Evolutionary conservation across 352 stramenopile species (phyloP).

Genomic region (Lagenidium giganteum): DNA sequence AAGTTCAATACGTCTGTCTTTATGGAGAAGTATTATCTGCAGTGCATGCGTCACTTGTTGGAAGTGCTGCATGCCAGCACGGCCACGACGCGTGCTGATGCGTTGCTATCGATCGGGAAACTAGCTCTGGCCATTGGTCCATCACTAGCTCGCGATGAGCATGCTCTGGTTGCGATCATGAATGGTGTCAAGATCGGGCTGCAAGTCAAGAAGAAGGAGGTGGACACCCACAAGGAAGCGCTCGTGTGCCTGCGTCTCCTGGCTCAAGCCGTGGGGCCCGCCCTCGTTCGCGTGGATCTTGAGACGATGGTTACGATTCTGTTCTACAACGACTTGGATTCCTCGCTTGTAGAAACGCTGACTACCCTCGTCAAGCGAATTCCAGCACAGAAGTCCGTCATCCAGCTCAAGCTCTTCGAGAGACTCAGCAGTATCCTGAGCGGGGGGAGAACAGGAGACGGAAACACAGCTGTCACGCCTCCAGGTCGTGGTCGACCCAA

Average conservation of each 20-base stretch:
- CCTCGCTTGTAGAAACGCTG: constrained; percentile 74
- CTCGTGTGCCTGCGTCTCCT: constrained; percentile 81
- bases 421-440: constrained; percentile 72
- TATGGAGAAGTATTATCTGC: constrained; percentile 76
- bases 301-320: constrained; percentile 75
- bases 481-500: constrained; percentile 67
- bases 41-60: constrained; percentile 80
- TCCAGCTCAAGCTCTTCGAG: constrained; percentile 84
- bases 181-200: constrained; percentile 83
- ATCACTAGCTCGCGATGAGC: constrained; percentile 69
- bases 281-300: constrained; percentile 73
- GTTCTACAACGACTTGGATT: constrained; percentile 82
- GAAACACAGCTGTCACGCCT: constrained; percentile 39
- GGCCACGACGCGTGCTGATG: constrained; percentile 71
- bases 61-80: constrained; percentile 79
- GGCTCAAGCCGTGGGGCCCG: constrained; percentile 64
- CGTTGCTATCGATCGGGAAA: constrained; percentile 81
- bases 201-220: constrained; percentile 79
- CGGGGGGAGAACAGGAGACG: constrained; percentile 39
- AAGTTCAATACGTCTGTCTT: constrained; percentile 89
- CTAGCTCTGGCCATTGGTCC: constrained; percentile 76
- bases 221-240: constrained; percentile 80
- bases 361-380: constrained; percentile 85
- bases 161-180: constrained; percentile 78
- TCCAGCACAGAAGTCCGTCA: constrained; percentile 59